Evolutionary conservation across 2,329 filamentous ascomycete genomes (phyloP).

Genomic region (Hymenoscyphus infarciens): DNA sequence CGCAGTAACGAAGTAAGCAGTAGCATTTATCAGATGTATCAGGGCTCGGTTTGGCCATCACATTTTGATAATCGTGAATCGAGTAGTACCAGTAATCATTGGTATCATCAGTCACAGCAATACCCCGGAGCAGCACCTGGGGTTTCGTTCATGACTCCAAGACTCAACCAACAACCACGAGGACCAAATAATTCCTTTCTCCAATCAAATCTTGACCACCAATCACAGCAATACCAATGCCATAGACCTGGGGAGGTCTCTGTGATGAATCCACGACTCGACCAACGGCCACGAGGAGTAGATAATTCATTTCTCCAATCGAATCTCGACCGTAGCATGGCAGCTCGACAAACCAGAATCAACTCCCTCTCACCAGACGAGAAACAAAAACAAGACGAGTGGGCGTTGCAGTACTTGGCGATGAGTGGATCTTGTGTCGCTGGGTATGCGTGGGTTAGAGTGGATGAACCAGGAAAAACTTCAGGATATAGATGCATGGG

Average conservation of each 20-base stretch:
- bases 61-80: no score
- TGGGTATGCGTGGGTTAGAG: conserved; percentile 58
- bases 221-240: no score
- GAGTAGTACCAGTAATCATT: no score
- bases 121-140: no score
- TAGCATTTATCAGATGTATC: no score
- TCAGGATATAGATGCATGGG: conserved; percentile 58
- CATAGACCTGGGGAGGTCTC: neutral
- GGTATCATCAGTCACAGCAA: no score
- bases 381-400: conserved; percentile 10
- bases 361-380: neutral
- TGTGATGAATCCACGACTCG: neutral
- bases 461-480: conserved; percentile 29
- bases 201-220: no score
- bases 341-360: conserved; percentile 1
- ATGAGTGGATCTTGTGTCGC: conserved; percentile 49
- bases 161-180: neutral
- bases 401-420: conserved; percentile 35
- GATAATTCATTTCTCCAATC: neutral
- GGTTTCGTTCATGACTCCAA: neutral
- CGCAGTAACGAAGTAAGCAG: no score
- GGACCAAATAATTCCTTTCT: no score
- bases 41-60: no score
- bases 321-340: conserved; percentile 8
- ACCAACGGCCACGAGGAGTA: neutral